Evolutionary conservation across 2,329 filamentous ascomycete genomes (phyloP).

Genomic region (Emmonsiellopsis sp.): DNA sequence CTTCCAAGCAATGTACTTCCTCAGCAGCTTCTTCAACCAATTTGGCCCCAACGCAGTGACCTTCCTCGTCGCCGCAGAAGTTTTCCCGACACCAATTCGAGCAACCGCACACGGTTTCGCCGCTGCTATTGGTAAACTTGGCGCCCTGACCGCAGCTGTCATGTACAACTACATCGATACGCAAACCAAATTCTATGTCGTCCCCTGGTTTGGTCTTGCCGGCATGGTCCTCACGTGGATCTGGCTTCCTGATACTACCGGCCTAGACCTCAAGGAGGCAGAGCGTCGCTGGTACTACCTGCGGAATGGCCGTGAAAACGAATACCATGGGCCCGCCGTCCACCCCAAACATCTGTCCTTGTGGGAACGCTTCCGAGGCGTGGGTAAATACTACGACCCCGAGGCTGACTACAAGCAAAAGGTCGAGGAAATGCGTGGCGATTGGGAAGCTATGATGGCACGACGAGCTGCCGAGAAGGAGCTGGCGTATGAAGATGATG

Average conservation of each 20-base stretch:
- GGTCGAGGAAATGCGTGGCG: conserved; percentile 68
- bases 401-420: conserved; percentile 74
- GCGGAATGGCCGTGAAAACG: conserved; percentile 62
- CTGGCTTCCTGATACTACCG: conserved; percentile 94
- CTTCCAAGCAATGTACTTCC: conserved; percentile 99
- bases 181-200: conserved; percentile 78
- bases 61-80: conserved; percentile 90
- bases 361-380: conserved; percentile 74
- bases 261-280: conserved; percentile 93
- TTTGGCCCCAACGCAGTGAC: conserved; percentile 95
- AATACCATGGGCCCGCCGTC: conserved; percentile 90
- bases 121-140: conserved; percentile 82
- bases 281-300: conserved; percentile 90
- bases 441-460: conserved; percentile 44
- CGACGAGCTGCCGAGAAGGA: conserved; percentile 44
- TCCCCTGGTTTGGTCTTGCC: conserved; percentile 88
- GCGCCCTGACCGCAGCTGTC: conserved; percentile 76
- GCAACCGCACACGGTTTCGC: conserved; percentile 91
- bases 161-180: conserved; percentile 91
- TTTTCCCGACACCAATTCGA: conserved; percentile 90
- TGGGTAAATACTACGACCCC: conserved; percentile 74
- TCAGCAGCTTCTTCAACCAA: conserved; percentile 98
- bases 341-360: conserved; percentile 80
- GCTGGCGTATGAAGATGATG: conserved; percentile 26
- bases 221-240: conserved; percentile 75